Evolutionary conservation across 129 eudicot species (phyloP), one percentile per base, ranked within the genome.

Genomic region (Mikania micrantha): DNA sequence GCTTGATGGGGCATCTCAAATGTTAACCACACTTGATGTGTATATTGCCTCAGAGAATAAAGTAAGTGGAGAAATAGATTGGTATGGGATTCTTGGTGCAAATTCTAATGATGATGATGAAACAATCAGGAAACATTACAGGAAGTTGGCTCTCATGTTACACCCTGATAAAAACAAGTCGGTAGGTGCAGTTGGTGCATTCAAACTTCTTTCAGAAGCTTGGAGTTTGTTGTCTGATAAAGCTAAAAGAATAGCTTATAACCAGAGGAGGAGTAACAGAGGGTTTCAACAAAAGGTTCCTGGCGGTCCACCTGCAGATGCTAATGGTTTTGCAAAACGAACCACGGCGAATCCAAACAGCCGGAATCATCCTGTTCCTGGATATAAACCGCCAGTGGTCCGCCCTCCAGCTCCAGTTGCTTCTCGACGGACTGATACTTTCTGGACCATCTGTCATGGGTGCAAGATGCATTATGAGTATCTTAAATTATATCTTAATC

Each of bases 401-500:
- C 80, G 66, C 53, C 76, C 83, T 68, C 64, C 80, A 28, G 73
- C 74, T 35, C 56, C 78, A 1, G 72, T 45, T 29, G 68, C 74
- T 52, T 31, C 36, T 80, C 72, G 67, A 10, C 84, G 91, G 40
- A 74, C 44, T 7, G 90, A 85, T 68, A 85, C 98, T 38, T 93
- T 93, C 42, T 93, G 98, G 98, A 93, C 98, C 12, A 77, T 84
- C 32, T 93, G 98, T 65, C 83, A 81, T 64, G 59, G 82, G 21
- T 93, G 98, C 78, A 88, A 80, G 56, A 93, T 93, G 91, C 90
- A 93, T 81, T 93, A 93, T 39, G 98, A 93, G 80, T 93, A 88
- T 64, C 78, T 88, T 7, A 86, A 80, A 67, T 19, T 66, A 11
- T 93, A 88, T 69, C 90, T 86, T 20, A 88, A 93, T 77, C 70